These are phyloP conservation scores for Neofusicoccum cordaticola DNA, from an alignment of 2,329 filamentous ascomycete genomes.

Conservation along the genomic window DNA sequence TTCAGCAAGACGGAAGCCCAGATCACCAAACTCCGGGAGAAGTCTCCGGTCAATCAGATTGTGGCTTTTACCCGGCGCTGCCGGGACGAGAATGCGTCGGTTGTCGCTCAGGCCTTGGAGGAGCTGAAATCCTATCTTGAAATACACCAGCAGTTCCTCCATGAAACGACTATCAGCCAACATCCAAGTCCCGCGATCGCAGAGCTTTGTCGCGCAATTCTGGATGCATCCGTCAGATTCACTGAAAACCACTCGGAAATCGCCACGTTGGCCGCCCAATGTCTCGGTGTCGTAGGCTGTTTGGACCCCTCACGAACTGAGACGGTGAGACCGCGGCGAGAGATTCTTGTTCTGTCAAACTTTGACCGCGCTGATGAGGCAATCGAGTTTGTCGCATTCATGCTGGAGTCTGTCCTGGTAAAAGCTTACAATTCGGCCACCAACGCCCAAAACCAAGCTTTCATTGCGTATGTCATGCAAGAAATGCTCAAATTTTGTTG, in stretches of 20 bases:
- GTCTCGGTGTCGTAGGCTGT: slow-evolving; percentile 84
- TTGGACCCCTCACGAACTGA: slow-evolving; percentile 90
- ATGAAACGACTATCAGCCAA: slow-evolving; percentile 76
- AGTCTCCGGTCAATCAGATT: slow-evolving; percentile 64
- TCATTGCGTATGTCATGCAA: slow-evolving; percentile 92
- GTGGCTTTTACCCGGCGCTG: slow-evolving; percentile 71
- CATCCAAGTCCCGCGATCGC: slow-evolving; percentile 75
- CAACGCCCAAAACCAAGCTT: slow-evolving; percentile 83
- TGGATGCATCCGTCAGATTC: slow-evolving; percentile 84
- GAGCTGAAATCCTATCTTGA: slow-evolving; percentile 75
- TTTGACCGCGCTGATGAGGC: slow-evolving; percentile 76
- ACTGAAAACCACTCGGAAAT: slow-evolving; percentile 66
- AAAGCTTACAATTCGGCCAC: slow-evolving; percentile 88
- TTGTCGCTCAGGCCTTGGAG: slow-evolving; percentile 75
- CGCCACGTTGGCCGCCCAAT: slow-evolving; percentile 70
- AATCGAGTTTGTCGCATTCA: slow-evolving; percentile 79
- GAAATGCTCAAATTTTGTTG: slow-evolving; percentile 77
- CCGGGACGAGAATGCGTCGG: slow-evolving; percentile 77
- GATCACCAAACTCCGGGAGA: slow-evolving; percentile 58
- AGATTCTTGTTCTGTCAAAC: slow-evolving; percentile 85
- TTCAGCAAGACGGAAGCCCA: slow-evolving; percentile 66
- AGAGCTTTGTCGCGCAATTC: slow-evolving; percentile 69
- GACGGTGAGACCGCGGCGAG: slow-evolving; percentile 69
- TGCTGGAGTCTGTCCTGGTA: slow-evolving; percentile 83
- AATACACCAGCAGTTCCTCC: slow-evolving; percentile 71